phyloP scores from a whole-genome alignment of 179 eudicot genomes.

The Heliamphora pulchella region DNA sequence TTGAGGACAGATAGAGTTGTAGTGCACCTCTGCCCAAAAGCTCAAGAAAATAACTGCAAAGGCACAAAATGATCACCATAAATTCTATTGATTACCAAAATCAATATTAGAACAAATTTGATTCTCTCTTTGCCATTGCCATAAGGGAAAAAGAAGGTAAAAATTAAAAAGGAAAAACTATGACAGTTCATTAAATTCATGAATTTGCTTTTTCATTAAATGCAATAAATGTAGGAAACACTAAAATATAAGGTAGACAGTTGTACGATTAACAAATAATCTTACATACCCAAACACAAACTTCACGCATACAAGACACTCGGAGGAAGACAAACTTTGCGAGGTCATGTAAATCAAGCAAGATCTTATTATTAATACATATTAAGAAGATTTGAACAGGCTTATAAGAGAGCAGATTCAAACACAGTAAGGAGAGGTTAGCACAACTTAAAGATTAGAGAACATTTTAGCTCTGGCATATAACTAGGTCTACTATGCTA shows the following conservation, averaged over 20 bases:
- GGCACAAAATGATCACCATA: neutral
- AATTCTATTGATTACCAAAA: neutral
- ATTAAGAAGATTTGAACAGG: neutral
- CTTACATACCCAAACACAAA: neutral
- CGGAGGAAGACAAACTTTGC: neutral
- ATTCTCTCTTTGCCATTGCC: neutral
- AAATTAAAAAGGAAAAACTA: neutral
- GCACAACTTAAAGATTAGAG: neutral
- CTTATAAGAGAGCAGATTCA: neutral
- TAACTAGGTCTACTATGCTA: neutral
- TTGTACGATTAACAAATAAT: neutral
- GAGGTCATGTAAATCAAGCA: neutral
- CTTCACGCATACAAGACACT: neutral
- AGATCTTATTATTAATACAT: neutral
- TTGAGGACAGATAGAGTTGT: constrained; percentile 83
- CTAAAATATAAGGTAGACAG: neutral
- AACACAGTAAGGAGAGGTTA: neutral
- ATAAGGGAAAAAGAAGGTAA: neutral
- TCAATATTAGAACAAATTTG: neutral
- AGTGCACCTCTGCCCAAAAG: constrained; percentile 99
- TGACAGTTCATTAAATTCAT: neutral
- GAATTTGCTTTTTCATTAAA: neutral
- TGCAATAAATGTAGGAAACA: neutral
- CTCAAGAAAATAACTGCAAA: constrained; percentile 75
- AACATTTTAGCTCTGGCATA: neutral